Base-by-base conservation (phyloP, 2,329 filamentous ascomycete species). In the Sporothrix phasma region DNA sequence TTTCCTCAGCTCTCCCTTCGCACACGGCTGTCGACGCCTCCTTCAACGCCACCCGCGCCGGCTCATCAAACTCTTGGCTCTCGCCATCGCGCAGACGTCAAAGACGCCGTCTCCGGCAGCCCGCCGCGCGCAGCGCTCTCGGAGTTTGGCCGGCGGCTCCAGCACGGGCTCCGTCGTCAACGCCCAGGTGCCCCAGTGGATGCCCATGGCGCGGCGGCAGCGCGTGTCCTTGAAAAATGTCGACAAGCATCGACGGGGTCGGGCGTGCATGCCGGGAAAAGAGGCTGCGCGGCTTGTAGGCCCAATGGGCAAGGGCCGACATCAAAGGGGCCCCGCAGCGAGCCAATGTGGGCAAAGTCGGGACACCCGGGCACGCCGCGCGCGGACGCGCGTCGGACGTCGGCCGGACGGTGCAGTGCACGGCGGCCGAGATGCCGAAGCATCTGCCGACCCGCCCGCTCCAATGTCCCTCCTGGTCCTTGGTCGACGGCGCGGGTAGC, bases 291-390 rank as follows among this genome's bases (percentile, higher is more conserved):
- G 89, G 89, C 65, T 84, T 80, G 74, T 97, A 97, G 1, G 92
- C 93, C 93, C 93, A 69, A 97, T 97, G 45, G 93, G 93, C 68
- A 97, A 94, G 97, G 77, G 0, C 93, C 93, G 6, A 97, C 82
- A 73, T 97, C 91, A 71, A 97, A 96, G 0, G 91, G 90, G 0
- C 93, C 92, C 39, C 90, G 82, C 61, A 88, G 81, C 17, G 85
- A 77, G 66, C 93, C 93, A 67, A 97, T 92, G 74, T 95, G 82
- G 67, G 84, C 83, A 77, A 97, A 97, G 59, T 92, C 90, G 7
- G 92, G 92, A 72, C 90, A 95, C 24, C 80, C 77, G 4, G 92
- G 91, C 17, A n/a, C 87, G 76, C 61, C 87, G 78, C 17, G 86
- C 78, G 70, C 87, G 86, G 76, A 95, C 90, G 73, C n/a, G 95